Evolutionary conservation across 345 rosid genomes (phyloP), one percentile per base, ranked within the genome.

Genomic region (Eucalyptus pauciflora): DNA sequence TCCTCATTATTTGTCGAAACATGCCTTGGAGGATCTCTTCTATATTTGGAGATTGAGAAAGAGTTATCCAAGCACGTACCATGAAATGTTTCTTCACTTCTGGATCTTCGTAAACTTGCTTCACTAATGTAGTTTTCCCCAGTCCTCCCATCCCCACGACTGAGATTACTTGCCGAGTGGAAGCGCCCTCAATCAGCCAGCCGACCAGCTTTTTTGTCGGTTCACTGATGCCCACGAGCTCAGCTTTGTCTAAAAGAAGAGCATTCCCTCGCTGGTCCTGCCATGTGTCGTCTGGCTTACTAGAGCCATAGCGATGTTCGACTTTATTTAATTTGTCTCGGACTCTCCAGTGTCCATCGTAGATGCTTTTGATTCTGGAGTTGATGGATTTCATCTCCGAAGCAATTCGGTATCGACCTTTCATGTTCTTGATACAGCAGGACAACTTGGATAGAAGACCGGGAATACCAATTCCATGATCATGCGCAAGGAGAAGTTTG

Each of bases 111-210:
- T 91, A 92, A 4, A 91, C 93, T 88, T 92, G 92, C 88, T 90
- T 93, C 5, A 89, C 94, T 20, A 93, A 58, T 7, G 94, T 93
- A n/a, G 94, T 92, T 54, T 93, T 93, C 20, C 94, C 94, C n/a
- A 92, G 41, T 2, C 94, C 94, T 48, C 94, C 94, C 93, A 92
- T 92, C 13, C 93, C 95, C 18, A 79, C 89, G 2, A 93, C 45
- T 1, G 94, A 89, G 80, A 93, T 58, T 17, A 89, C 90, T 62
- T 76, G 4, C 4, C 67, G 91, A 1, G 49, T 49, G 4, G 81
- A 27, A 3, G 60, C 37, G 14, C 92, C 92, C 46, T 60, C 88
- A 5, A 91, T 87, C 13, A 93, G 71, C 89, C 88, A 37, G 46
- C 87, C 45, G 2, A 88, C 60, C 43, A 93, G 87, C 22, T 85